Evolutionary conservation across 1,139 yeast genomes (phyloP).

Genomic region (Candida tropicalis): DNA sequence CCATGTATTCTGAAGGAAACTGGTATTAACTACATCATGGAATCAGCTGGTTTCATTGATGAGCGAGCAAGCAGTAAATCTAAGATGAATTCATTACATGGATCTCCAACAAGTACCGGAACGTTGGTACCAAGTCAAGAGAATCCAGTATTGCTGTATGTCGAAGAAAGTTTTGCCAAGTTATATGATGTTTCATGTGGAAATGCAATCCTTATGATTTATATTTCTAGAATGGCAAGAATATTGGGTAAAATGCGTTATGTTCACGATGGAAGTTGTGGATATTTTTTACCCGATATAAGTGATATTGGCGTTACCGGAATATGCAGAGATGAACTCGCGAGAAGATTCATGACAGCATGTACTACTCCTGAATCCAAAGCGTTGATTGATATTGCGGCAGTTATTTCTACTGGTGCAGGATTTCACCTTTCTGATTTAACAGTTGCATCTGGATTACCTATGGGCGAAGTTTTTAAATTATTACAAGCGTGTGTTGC

Average conservation of each 20-base stretch:
- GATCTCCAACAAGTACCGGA: neutral
- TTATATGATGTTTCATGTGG: constrained; percentile 14
- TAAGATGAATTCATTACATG: neutral
- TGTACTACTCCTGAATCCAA: constrained; percentile 22
- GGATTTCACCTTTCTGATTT: constrained; percentile 48
- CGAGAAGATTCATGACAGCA: constrained; percentile 17
- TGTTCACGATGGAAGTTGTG: constrained; percentile 4
- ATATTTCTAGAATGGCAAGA: constrained; percentile 13
- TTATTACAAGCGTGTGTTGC: constrained; percentile 40
- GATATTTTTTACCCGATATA: constrained; percentile 9
- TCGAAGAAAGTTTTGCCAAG: constrained; percentile 1
- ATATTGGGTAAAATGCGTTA: constrained; percentile 12
- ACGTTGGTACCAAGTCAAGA: neutral
- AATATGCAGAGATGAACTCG: constrained; percentile 12
- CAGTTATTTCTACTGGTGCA: constrained; percentile 44
- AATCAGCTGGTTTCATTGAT: constrained; percentile 1
- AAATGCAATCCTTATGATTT: constrained; percentile 12
- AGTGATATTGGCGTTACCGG: constrained; percentile 2
- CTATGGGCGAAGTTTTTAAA: constrained; percentile 27
- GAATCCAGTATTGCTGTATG: neutral
- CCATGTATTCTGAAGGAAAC: constrained; percentile 7
- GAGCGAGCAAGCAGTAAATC: neutral
- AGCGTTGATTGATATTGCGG: constrained; percentile 42
- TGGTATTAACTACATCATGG: constrained; percentile 4
- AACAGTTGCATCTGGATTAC: constrained; percentile 37